These are phyloP conservation scores for Starmerella gropengiesseri DNA, from an alignment of 805 yeast genomes.

Conservation along the genomic window DNA sequence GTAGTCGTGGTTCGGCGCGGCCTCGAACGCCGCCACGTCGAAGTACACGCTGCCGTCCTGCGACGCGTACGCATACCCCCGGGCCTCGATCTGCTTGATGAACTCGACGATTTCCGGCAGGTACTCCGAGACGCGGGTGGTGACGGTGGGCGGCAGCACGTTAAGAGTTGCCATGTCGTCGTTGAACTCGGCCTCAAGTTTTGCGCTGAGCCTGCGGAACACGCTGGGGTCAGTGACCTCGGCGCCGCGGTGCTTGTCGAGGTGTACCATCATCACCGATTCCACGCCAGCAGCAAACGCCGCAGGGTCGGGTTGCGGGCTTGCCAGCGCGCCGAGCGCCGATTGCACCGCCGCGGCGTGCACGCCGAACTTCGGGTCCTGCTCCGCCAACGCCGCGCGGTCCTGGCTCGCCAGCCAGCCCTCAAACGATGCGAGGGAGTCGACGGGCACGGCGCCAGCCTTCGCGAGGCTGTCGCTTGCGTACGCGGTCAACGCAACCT, in stretches of 20 bases:
- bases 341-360: conserved; percentile 49
- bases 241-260: conserved; percentile 65
- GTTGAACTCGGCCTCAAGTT: conserved; percentile 79
- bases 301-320: conserved; percentile 19
- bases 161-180: conserved; percentile 76
- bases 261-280: conserved; percentile 60
- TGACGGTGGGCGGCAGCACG: conserved; percentile 72
- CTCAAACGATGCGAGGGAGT: conserved; percentile 32
- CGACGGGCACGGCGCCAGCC: conserved; percentile 16
- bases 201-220: conserved; percentile 71
- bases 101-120: conserved; percentile 82
- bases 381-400: conserved; percentile 38
- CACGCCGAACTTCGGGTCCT: conserved; percentile 82
- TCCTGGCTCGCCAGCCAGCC: conserved; percentile 46
- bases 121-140: conserved; percentile 91
- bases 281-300: conserved; percentile 44
- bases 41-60: conserved; percentile 92
- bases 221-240: conserved; percentile 74
- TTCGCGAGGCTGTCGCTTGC: conserved; percentile 18
- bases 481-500: conserved; percentile 34
- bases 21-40: conserved; percentile 75
- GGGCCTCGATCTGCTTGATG: conserved; percentile 60
- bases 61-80: conserved; percentile 77
- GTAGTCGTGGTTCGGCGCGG: conserved; percentile 59
- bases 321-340: conserved; percentile 39